phyloP scores from a whole-genome alignment of 345 rosid species.

The Aquilaria yunnanensis region DNA sequence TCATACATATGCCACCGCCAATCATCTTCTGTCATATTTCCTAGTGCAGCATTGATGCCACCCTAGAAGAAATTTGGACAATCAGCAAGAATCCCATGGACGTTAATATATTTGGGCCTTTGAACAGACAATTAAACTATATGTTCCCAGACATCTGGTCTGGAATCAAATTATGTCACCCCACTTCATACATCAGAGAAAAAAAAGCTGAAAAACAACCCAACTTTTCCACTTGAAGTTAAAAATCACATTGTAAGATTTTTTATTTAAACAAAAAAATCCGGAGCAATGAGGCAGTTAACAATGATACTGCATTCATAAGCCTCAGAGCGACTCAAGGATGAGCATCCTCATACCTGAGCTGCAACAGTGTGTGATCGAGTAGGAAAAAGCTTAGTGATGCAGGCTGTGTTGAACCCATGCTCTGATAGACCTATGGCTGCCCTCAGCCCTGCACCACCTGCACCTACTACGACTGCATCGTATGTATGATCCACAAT shows the following conservation, averaged over 20 bases:
- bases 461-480: slow-evolving; percentile 96
- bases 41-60: slow-evolving; percentile 97
- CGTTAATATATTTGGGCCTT: neutral
- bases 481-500: slow-evolving; percentile 94
- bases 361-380: slow-evolving; percentile 99
- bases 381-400: slow-evolving; percentile 96
- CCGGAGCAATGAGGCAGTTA: too few relatives aligned
- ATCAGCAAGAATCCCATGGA: neutral
- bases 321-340: neutral
- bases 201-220: too few relatives aligned
- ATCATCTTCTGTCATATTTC: slow-evolving; percentile 97
- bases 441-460: slow-evolving; percentile 96
- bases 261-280: too few relatives aligned
- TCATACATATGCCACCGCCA: slow-evolving; percentile 99
- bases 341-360: slow-evolving; percentile 41
- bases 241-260: too few relatives aligned
- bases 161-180: too few relatives aligned
- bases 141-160: too few relatives aligned
- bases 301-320: neutral
- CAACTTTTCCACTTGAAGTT: too few relatives aligned
- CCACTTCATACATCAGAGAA: too few relatives aligned
- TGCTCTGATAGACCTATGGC: slow-evolving; percentile 98
- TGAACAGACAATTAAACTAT: too few relatives aligned
- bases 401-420: slow-evolving; percentile 98
- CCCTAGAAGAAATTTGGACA: slow-evolving; percentile 38